A percentile compares a stretch with the other conserved stretches of the same genome.
These are phyloP conservation scores for Cichorium intybus DNA, from an alignment of 140 eudicot genomes.

Conservation along the genomic window DNA sequence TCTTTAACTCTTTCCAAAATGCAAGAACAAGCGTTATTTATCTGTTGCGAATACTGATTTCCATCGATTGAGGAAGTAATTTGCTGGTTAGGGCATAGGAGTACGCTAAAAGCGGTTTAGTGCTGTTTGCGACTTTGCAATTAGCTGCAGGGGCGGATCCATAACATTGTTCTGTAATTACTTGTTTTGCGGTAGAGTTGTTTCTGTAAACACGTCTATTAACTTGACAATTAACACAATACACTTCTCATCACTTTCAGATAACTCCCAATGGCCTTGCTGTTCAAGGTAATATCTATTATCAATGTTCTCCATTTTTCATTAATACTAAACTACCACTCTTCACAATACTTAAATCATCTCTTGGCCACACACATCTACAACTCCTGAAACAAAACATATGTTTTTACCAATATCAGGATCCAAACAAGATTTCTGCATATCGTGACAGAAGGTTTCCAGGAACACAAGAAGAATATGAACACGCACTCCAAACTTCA, in stretches of 20 bases:
- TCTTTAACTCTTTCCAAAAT: neutral
- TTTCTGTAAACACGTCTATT: neutral
- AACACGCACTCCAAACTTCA: slow-evolving; percentile 76
- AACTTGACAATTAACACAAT: neutral
- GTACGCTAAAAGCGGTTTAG: no score
- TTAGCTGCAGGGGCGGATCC: no score
- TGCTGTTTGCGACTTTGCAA: no score
- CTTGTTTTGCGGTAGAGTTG: no score
- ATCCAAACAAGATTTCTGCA: slow-evolving; percentile 78
- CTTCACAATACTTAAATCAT: neutral
- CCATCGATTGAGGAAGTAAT: neutral
- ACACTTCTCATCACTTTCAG: slow-evolving; percentile 22
- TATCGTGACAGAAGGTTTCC: slow-evolving; percentile 94
- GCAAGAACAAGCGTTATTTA: neutral
- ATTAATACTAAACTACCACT: neutral
- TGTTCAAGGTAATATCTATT: slow-evolving; percentile 39
- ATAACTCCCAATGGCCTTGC: slow-evolving; percentile 35
- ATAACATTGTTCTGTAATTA: no score
- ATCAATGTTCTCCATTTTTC: neutral
- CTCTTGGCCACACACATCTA: neutral
- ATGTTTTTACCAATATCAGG: slow-evolving; percentile 40
- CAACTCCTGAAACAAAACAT: neutral
- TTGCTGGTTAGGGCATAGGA: neutral
- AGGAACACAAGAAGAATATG: slow-evolving; percentile 92
- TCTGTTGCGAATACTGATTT: neutral